A percentile compares a stretch with the other conserved stretches of the same genome.
These are phyloP conservation scores for Mycosphaerelloides madeirae DNA, from an alignment of 2,329 filamentous ascomycete species.

Conservation along the genomic window DNA sequence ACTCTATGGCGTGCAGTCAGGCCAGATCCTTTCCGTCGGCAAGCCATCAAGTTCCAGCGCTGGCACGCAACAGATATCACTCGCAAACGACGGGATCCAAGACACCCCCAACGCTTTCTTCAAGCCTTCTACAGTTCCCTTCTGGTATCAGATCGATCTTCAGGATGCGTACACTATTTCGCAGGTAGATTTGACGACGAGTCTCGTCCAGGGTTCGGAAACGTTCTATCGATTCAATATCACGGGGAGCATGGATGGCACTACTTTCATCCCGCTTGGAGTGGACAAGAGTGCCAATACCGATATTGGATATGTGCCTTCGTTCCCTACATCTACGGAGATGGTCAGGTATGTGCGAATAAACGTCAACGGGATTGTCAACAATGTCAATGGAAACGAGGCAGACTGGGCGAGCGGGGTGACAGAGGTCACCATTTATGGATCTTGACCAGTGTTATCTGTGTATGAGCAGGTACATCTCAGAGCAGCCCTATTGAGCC, in stretches of 20 bases:
- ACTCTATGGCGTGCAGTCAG: slow-evolving; percentile 19
- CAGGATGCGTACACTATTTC: slow-evolving; percentile 9
- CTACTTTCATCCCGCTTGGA: slow-evolving; percentile 7
- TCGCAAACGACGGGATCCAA: slow-evolving; percentile 17
- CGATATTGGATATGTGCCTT: not conserved
- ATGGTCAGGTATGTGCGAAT: slow-evolving; percentile 6
- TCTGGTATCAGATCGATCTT: slow-evolving; percentile 21
- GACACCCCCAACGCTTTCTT: slow-evolving; percentile 9
- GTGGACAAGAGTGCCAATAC: slow-evolving; percentile 9
- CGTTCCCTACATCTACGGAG: slow-evolving; percentile 1
- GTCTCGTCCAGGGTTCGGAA: slow-evolving; percentile 17
- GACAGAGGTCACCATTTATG: slow-evolving; percentile 4
- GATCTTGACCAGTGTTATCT: no score
- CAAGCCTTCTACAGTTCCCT: slow-evolving; percentile 16
- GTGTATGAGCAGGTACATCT: no score
- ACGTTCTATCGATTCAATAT: slow-evolving; percentile 21
- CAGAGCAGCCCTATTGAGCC: no score
- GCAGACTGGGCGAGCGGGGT: slow-evolving; percentile 1
- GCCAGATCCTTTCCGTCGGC: slow-evolving; percentile 17
- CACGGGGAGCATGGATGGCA: slow-evolving; percentile 13
- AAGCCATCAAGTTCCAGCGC: slow-evolving; percentile 11
- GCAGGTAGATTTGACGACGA: slow-evolving; percentile 18
- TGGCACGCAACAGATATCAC: slow-evolving; percentile 7
- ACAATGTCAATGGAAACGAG: slow-evolving; percentile 4
- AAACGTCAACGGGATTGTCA: slow-evolving; percentile 2